phyloP scores from a whole-genome alignment of 345 rosid genomes.

The Pelargonium nanum region DNA sequence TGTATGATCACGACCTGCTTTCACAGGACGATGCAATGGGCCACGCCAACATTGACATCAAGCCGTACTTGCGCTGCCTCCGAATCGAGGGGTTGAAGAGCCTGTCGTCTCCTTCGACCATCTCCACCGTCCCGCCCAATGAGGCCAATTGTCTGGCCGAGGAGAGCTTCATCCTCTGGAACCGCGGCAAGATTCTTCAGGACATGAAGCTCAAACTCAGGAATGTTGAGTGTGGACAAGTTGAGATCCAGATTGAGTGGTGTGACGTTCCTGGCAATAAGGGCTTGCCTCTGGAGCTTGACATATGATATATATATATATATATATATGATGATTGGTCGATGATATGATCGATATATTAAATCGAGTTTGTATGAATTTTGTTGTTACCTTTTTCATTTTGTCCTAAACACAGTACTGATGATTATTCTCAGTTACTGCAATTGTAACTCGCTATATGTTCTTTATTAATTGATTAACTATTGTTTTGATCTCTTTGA shows the following conservation, averaged over 20 bases:
- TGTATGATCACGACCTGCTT: constrained; percentile 79
- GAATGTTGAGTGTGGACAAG: constrained; percentile 86
- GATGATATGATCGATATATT: too few species aligned
- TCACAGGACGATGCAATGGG: constrained; percentile 93
- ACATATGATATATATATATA: too few species aligned
- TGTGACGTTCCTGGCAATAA: constrained; percentile 66
- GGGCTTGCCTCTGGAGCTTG: constrained; percentile 17
- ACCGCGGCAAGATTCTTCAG: constrained; percentile 46
- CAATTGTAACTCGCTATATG: too few species aligned
- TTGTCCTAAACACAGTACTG: too few species aligned
- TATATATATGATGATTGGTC: too few species aligned
- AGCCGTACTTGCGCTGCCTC: constrained; percentile 42
- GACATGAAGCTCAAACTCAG: constrained; percentile 57
- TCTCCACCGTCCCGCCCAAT: constrained; percentile 42
- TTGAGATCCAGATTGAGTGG: constrained; percentile 81
- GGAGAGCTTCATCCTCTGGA: constrained; percentile 41
- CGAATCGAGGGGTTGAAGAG: constrained; percentile 40
- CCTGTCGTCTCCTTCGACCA: constrained; percentile 51
- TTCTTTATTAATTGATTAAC: too few species aligned
- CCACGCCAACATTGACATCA: constrained; percentile 71
- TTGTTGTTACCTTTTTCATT: too few species aligned
- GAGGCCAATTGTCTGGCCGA: constrained; percentile 64
- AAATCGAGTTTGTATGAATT: too few species aligned
- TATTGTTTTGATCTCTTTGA: too few species aligned
- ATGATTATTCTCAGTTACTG: too few species aligned